These are phyloP conservation scores for Cicer chorassanicum DNA, from an alignment of 306 rosid genomes.

Conservation along the genomic window DNA sequence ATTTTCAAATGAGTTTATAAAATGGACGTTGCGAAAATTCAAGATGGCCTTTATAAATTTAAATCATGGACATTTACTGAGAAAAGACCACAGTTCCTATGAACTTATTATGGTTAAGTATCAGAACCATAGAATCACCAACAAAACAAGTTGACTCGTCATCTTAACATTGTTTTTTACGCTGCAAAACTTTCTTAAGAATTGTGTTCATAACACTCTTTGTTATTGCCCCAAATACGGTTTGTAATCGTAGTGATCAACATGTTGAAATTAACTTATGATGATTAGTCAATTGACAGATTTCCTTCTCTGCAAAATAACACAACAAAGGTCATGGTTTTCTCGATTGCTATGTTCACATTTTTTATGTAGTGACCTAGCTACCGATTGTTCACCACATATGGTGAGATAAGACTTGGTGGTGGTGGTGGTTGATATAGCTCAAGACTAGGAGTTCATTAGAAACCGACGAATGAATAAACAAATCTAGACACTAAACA, in stretches of 20 bases:
- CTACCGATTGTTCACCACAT: neutral
- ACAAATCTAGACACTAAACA: conserved; percentile 22
- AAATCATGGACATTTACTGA: neutral
- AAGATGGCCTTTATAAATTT: neutral
- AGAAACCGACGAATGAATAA: neutral
- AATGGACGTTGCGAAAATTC: neutral
- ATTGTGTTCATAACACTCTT: conserved; percentile 9
- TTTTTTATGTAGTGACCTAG: neutral
- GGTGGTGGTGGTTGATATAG: neutral
- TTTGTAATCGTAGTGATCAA: conserved; percentile 12
- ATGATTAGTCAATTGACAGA: conserved; percentile 25
- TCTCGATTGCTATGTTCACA: conserved; percentile 25
- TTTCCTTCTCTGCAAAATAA: conserved; percentile 31
- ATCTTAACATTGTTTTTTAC: neutral
- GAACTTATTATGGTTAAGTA: conserved; percentile 1
- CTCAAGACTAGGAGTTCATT: conserved; percentile 15
- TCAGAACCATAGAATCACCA: conserved; percentile 2
- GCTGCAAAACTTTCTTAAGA: neutral
- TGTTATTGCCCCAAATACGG: conserved; percentile 2
- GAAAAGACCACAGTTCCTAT: neutral
- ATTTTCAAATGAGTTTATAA: neutral
- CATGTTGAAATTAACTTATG: conserved; percentile 1
- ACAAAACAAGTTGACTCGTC: neutral
- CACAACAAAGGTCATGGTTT: conserved; percentile 27
- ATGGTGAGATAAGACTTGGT: neutral